Evolutionary conservation across 1,284 basidiomycete species (phyloP).

Genomic region (Tremellales sp.): DNA sequence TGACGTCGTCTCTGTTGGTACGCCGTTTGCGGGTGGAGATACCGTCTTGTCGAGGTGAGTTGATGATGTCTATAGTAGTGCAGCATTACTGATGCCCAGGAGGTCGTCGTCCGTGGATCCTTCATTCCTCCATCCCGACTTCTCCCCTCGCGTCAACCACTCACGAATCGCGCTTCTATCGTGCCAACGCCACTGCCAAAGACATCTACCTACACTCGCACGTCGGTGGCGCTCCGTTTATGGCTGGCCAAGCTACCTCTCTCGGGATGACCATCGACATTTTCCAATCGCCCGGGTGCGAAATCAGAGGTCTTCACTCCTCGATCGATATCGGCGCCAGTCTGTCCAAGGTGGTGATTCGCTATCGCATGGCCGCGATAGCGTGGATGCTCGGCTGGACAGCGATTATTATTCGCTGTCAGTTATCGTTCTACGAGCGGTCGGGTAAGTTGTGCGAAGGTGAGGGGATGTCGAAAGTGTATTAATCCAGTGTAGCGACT

Average conservation of each 20-base stretch:
- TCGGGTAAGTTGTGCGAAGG: conserved; percentile 11
- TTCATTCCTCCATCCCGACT: conserved; percentile 51
- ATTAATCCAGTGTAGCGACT: not conserved
- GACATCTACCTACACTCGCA: conserved; percentile 69
- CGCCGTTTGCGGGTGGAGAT: conserved; percentile 5
- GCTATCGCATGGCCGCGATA: conserved; percentile 67
- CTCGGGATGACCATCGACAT: conserved; percentile 26
- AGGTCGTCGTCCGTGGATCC: conserved; percentile 22
- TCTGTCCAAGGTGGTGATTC: conserved; percentile 61
- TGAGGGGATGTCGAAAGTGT: conserved; percentile 3
- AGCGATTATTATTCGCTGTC: conserved; percentile 47
- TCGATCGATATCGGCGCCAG: conserved; percentile 65
- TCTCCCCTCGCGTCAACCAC: conserved; percentile 61
- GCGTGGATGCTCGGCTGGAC: conserved; percentile 68
- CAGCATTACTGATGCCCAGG: not conserved
- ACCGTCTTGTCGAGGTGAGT: conserved; percentile 15
- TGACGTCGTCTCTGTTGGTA: conserved; percentile 9
- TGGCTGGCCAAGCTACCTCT: conserved; percentile 33
- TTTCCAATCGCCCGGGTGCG: conserved; percentile 46
- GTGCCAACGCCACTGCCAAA: no score
- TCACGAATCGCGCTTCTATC: conserved; percentile 69
- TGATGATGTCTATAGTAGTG: not conserved
- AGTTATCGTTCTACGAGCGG: conserved; percentile 3
- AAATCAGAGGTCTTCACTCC: conserved; percentile 53
- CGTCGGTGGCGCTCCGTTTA: conserved; percentile 60